These are phyloP conservation scores for Scenedesmus sp. DNA, from an alignment of 163 green algal genomes.

Conservation along the genomic window DNA sequence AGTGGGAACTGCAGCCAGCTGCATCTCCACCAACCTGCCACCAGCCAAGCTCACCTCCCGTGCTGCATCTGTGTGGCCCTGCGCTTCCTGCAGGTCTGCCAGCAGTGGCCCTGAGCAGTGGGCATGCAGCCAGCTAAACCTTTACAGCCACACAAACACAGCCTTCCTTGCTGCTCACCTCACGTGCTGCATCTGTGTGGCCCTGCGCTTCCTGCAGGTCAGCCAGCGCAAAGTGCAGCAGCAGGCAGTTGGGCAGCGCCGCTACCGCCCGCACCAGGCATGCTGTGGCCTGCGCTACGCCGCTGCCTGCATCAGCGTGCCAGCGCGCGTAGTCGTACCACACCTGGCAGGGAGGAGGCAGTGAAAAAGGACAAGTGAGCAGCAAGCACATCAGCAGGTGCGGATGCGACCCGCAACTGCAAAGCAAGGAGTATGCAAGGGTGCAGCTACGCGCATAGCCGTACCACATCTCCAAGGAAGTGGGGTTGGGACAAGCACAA, in stretches of 20 bases:
- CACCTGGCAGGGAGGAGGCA: conserved; percentile 60
- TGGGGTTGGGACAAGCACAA: no score
- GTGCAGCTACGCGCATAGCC: no score
- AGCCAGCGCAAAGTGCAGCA: conserved; percentile 85
- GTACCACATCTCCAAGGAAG: no score
- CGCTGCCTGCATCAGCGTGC: conserved; percentile 60
- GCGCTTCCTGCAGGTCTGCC: conserved; percentile 79
- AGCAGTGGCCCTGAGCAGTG: conserved; percentile 10
- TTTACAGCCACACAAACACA: not conserved
- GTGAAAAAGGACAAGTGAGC: not conserved
- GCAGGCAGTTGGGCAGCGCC: conserved; percentile 73
- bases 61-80: conserved; percentile 65
- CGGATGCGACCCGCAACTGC: not conserved
- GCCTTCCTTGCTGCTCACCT: conserved; percentile 45
- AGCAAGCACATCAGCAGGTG: not conserved
- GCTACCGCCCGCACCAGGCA: conserved; percentile 65
- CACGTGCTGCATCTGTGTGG: conserved; percentile 61
- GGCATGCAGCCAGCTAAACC: no score
- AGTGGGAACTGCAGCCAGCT: no score
- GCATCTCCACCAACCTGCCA: no score
- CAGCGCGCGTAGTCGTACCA: conserved; percentile 83
- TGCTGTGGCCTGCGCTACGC: conserved; percentile 52
- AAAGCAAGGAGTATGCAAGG: not conserved
- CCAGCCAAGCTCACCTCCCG: conserved; percentile 53
- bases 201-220: conserved; percentile 81